Percentiles rank a stretch among this genome's conserved stretches.
Conservation (phyloP, 495 filamentous ascomycete species). For the Hypoxylon trugodes region DNA sequence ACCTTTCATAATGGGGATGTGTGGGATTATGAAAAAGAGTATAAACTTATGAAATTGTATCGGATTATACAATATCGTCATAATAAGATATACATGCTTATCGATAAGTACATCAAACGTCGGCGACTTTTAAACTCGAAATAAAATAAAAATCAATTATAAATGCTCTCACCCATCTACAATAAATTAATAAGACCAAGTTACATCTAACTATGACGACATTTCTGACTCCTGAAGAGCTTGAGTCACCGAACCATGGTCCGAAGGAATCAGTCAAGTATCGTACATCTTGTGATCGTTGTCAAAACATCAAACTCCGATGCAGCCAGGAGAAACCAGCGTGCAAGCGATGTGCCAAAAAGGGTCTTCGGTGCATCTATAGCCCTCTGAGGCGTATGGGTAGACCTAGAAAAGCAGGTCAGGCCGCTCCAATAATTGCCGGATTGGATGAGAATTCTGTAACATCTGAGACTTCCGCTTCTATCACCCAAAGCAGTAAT, state of each 20-base stretch:
- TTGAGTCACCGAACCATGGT: not conserved
- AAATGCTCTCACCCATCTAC: too few relatives aligned
- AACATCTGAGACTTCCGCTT: not conserved
- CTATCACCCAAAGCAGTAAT: not conserved
- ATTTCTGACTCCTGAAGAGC: too few relatives aligned
- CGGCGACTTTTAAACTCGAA: too few relatives aligned
- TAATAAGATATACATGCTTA: too few relatives aligned
- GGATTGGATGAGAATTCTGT: not conserved
- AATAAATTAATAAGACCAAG: too few relatives aligned
- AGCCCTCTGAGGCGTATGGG: slow-evolving; percentile 57
- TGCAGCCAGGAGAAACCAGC: slow-evolving; percentile 58
- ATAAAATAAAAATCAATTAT: too few relatives aligned
- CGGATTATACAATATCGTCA: too few relatives aligned
- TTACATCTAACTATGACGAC: too few relatives aligned
- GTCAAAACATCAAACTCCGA: slow-evolving; percentile 59
- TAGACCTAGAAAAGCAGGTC: slow-evolving; percentile 51
- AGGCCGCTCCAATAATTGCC: not conserved
- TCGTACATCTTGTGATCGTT: slow-evolving; percentile 59
- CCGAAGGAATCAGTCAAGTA: slow-evolving; percentile 43
- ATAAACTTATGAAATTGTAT: too few relatives aligned
- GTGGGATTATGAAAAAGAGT: too few relatives aligned
- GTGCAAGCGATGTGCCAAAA: slow-evolving; percentile 55
- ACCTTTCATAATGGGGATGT: too few relatives aligned
- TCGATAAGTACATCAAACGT: too few relatives aligned
- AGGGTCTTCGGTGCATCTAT: slow-evolving; percentile 56